These are phyloP conservation scores for Lithocarpus polystachyus DNA, from an alignment of 306 rosid genomes.

Conservation along the genomic window DNA sequence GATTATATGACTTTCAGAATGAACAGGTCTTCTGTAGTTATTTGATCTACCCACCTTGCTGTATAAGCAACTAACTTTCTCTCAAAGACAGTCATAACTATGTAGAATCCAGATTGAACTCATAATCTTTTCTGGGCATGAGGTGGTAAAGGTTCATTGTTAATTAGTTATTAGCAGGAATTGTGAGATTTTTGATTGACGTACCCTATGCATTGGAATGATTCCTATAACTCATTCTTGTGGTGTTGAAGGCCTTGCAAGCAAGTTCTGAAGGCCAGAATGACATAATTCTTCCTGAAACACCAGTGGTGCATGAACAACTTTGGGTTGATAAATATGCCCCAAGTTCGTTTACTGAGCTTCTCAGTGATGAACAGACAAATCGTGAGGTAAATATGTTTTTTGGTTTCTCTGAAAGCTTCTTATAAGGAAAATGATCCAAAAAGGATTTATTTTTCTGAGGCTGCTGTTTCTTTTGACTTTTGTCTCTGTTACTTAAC, in stretches of 20 bases:
- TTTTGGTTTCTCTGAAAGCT: slow-evolving; percentile 5
- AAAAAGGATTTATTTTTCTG: slow-evolving; percentile 4
- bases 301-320: slow-evolving; percentile 45
- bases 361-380: slow-evolving; percentile 95
- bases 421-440: slow-evolving; percentile 2
- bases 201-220: neutral
- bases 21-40: neutral
- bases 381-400: slow-evolving; percentile 75
- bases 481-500: slow-evolving; percentile 18
- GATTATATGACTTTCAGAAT: too few species aligned
- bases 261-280: slow-evolving; percentile 57
- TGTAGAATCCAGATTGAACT: neutral
- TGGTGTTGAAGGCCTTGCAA: slow-evolving; percentile 52
- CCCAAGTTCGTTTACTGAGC: slow-evolving; percentile 84
- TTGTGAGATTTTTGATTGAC: slow-evolving; percentile 4
- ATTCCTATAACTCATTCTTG: slow-evolving; percentile 17
- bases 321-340: slow-evolving; percentile 99
- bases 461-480: slow-evolving; percentile 3
- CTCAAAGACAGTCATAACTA: neutral
- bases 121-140: neutral
- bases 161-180: neutral
- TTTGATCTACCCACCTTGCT: neutral
- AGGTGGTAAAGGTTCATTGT: neutral
- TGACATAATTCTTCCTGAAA: slow-evolving; percentile 50
- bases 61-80: neutral